These are phyloP conservation scores for Mortierella polycephala DNA, from an alignment of 371 early-diverging fungal genomes.

Conservation along the genomic window DNA sequence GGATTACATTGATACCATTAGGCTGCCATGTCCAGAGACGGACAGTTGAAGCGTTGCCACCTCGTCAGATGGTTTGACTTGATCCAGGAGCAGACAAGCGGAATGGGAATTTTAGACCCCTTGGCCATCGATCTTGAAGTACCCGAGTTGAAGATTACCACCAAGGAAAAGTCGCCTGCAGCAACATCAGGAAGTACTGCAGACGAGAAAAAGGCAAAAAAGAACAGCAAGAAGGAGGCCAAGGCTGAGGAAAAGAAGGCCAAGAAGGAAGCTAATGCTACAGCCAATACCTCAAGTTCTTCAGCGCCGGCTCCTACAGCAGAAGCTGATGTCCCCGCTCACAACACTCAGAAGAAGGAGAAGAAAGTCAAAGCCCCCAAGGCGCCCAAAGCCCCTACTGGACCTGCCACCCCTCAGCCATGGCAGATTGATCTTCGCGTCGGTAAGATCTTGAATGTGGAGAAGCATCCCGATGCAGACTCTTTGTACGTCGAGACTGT, in stretches of 20 bases:
- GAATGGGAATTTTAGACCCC: slow-evolving; percentile 59
- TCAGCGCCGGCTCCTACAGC: slow-evolving; percentile 7
- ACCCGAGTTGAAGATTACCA: slow-evolving; percentile 61
- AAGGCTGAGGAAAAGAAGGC: slow-evolving; percentile 70
- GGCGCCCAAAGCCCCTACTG: slow-evolving; percentile 55
- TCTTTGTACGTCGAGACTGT: slow-evolving; percentile 95
- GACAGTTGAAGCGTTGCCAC: slow-evolving; percentile 58
- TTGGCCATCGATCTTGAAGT: slow-evolving; percentile 69
- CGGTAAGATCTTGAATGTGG: slow-evolving; percentile 84
- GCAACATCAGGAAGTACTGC: slow-evolving; percentile 51
- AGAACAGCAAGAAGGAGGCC: slow-evolving; percentile 68
- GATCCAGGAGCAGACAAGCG: slow-evolving; percentile 71
- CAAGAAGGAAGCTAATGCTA: slow-evolving; percentile 42
- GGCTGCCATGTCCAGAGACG: slow-evolving; percentile 60
- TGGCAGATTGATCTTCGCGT: slow-evolving; percentile 94
- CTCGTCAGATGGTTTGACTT: slow-evolving; percentile 84
- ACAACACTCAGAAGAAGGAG: slow-evolving; percentile 45
- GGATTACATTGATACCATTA: neutral
- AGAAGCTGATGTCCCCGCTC: slow-evolving; percentile 7
- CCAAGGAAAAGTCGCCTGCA: slow-evolving; percentile 55
- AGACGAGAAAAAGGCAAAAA: slow-evolving; percentile 59
- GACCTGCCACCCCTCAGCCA: slow-evolving; percentile 69
- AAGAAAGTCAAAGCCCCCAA: slow-evolving; percentile 52
- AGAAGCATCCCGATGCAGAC: slow-evolving; percentile 94
- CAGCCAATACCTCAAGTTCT: slow-evolving; percentile 9